Evolutionary conservation across 2,329 filamentous ascomycete genomes (phyloP), one percentile per base, ranked within the genome.

Genomic region (Aspergillus luchuensis): DNA sequence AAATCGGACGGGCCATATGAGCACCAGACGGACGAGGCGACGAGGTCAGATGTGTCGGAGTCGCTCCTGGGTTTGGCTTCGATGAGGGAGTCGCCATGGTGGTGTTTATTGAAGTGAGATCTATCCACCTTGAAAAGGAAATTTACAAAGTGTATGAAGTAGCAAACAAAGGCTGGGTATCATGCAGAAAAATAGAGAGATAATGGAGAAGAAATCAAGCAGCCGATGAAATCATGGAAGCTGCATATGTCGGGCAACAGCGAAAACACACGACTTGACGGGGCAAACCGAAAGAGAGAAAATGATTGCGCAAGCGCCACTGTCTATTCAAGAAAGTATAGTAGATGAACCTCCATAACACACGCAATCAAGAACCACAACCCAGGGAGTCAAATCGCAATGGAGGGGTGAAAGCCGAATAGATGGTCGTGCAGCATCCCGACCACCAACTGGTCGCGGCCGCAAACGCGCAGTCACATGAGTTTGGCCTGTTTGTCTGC

Each of bases 71-170:
- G 47, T 77, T 76, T 30, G 65, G 69, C 61, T 78, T 80, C 25
- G 78, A 76, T 28, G 78, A 79, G 11, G 79, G 79, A 25, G 79
- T 81, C 33, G 79, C 77, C 79, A 81, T 81, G 58, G 13, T 68
- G 58, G 11, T 59, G 13, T 15, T 17, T 33, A 33, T 50, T 23
- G 36, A 25, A 15, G 21, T 25, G 25, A 30, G 47, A 36, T 50
- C 30, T 50, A 30, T 50, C 47, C 47, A 50, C 25, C 23, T 17
- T 4, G 17, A 28, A 17, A 21, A n/a, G 47, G 4, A 50, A 50
- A 50, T 23, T 19, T 50, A 50, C 30, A 50, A 41, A 49, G 13
- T 30, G 13, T 8, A 49, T 13, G 45, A n/a, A 49, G 25, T 13
- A 13, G 13, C 13, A 25, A 17, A 30, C 15, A 19, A 8, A 19